Evolutionary conservation across 1,284 basidiomycete genomes (phyloP).

Genomic region (Fomitopsis betulina): DNA sequence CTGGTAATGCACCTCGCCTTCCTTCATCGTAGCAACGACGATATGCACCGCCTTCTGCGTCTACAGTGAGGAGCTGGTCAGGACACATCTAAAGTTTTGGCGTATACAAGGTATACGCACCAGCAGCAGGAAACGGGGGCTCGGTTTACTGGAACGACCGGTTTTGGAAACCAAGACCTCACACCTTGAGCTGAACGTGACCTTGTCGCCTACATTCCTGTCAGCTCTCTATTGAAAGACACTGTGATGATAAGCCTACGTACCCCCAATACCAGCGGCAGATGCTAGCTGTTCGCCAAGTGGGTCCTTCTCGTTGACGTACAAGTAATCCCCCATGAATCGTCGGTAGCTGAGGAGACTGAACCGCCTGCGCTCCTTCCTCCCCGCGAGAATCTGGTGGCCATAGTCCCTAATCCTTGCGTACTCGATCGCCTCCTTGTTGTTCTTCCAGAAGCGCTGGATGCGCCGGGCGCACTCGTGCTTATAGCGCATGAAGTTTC

Average conservation of each 20-base stretch:
- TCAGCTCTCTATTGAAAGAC: slow-evolving; percentile 7
- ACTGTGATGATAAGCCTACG: slow-evolving; percentile 25
- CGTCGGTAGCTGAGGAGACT: slow-evolving; percentile 92
- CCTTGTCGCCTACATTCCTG: slow-evolving; percentile 53
- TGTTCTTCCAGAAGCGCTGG: slow-evolving; percentile 98
- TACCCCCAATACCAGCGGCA: slow-evolving; percentile 74
- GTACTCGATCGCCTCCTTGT: slow-evolving; percentile 91
- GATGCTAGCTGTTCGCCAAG: slow-evolving; percentile 78
- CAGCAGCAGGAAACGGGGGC: slow-evolving; percentile 87
- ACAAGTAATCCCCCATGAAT: slow-evolving; percentile 97
- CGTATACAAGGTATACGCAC: slow-evolving; percentile 41
- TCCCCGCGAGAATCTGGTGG: slow-evolving; percentile 84
- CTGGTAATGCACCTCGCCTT: slow-evolving; percentile 57
- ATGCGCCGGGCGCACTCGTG: slow-evolving; percentile 94
- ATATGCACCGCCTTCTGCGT: slow-evolving; percentile 91
- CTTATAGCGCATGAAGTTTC: slow-evolving; percentile 94
- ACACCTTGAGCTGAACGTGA: slow-evolving; percentile 82
- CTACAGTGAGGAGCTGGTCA: slow-evolving; percentile 35
- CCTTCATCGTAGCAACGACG: slow-evolving; percentile 65
- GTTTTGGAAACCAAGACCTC: slow-evolving; percentile 88
- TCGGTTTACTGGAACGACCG: slow-evolving; percentile 86
- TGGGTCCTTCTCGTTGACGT: slow-evolving; percentile 79
- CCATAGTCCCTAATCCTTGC: slow-evolving; percentile 91
- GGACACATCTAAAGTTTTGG: not conserved
- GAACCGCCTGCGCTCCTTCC: slow-evolving; percentile 93